phyloP scores from a whole-genome alignment of 345 rosid species.

The Turnera subulata region DNA sequence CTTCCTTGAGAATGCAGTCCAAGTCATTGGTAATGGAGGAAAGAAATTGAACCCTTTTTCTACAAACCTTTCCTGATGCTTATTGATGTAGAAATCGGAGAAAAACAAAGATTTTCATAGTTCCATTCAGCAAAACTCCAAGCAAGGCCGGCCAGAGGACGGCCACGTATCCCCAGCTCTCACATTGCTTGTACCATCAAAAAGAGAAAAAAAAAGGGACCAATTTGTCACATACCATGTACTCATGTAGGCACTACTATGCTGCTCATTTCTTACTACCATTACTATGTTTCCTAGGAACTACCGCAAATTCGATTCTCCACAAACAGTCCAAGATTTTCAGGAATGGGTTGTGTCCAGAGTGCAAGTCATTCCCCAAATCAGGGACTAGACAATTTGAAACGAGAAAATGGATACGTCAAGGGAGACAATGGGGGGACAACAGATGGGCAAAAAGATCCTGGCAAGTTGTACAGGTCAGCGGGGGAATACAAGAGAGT shows the following conservation, averaged over 20 bases:
- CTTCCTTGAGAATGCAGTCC: neutral
- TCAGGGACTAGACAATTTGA: conserved; percentile 20
- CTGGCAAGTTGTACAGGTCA: conserved; percentile 14
- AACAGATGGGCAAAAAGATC: neutral
- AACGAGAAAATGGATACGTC: conserved; percentile 21
- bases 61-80: too few relatives aligned
- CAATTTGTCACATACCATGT: neutral
- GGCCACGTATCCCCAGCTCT: conserved; percentile 9
- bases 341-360: conserved; percentile 46
- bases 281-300: conserved; percentile 17
- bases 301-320: conserved; percentile 12
- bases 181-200: conserved; percentile 5
- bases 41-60: too few relatives aligned
- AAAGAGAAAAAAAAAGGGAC: too few relatives aligned
- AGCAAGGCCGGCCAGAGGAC: conserved; percentile 30
- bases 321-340: neutral
- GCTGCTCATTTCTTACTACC: neutral
- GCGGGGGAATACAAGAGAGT: conserved; percentile 9
- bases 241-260: neutral
- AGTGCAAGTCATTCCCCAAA: conserved; percentile 18
- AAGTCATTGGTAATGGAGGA: conserved; percentile 13
- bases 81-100: neutral
- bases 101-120: too few relatives aligned
- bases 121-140: conserved; percentile 27
- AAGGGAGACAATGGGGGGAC: conserved; percentile 16